phyloP scores from a whole-genome alignment of 2,329 filamentous ascomycete species.

The Seiridium unicorne region DNA sequence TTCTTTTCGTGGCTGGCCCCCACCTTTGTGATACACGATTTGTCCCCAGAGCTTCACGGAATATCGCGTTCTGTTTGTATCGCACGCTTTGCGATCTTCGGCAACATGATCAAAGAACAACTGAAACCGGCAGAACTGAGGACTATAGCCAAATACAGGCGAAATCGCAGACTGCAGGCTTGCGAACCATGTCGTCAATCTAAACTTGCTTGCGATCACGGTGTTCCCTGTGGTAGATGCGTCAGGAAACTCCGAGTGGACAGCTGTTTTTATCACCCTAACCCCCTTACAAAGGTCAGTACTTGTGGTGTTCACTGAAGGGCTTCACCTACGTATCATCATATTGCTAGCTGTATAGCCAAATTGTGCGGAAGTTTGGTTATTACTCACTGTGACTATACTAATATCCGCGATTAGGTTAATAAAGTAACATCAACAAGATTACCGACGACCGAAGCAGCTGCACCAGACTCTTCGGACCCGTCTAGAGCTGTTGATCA shows the following conservation, averaged over 20 bases:
- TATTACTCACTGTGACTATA: no score
- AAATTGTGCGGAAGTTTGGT: neutral
- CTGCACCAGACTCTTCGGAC: no score
- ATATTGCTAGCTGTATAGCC: neutral
- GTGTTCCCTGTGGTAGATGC: conserved; percentile 32
- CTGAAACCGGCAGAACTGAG: neutral
- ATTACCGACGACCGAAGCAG: no score
- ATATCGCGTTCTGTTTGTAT: no score
- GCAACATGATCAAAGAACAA: neutral
- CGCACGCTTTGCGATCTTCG: no score
- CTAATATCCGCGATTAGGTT: no score
- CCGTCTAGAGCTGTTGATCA: no score
- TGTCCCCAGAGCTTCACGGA: no score
- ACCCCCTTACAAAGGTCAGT: conserved; percentile 29
- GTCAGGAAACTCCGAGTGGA: conserved; percentile 26
- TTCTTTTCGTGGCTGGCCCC: no score
- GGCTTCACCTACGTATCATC: neutral
- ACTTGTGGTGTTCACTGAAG: neutral
- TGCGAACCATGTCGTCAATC: conserved; percentile 31
- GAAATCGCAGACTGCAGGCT: conserved; percentile 34
- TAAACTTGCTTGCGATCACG: conserved; percentile 33
- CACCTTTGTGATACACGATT: no score
- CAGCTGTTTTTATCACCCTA: conserved; percentile 32
- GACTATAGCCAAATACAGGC: conserved; percentile 29
- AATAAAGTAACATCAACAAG: no score